Conservation (phyloP, 2,329 filamentous ascomycete species). For the Scleromitrula shiraiana region DNA sequence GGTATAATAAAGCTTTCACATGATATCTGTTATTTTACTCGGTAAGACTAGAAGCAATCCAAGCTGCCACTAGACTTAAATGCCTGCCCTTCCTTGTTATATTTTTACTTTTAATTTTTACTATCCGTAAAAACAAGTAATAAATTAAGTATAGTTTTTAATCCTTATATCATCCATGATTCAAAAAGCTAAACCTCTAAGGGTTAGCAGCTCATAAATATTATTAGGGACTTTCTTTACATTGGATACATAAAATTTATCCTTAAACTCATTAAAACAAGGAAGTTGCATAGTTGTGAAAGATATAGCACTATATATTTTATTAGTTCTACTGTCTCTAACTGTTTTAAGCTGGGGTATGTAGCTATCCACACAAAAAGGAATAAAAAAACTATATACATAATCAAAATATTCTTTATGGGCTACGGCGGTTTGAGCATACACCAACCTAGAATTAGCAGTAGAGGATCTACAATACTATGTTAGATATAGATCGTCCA, state of each 20-base stretch:
- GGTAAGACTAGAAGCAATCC: too few species aligned
- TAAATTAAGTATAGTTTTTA: too few species aligned
- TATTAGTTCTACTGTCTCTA: slow-evolving; percentile 2
- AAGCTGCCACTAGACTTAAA: too few species aligned
- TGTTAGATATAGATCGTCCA: too few species aligned
- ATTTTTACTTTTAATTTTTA: too few species aligned
- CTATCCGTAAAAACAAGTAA: too few species aligned
- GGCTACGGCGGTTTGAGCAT: neutral
- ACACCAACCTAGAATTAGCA: neutral
- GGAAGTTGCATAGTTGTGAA: slow-evolving; percentile 3
- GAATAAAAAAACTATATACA: neutral
- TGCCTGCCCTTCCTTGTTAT: too few species aligned
- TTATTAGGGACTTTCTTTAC: neutral
- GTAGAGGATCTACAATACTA: neutral
- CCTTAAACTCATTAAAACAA: slow-evolving; percentile 1
- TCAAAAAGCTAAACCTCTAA: neutral
- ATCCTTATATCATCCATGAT: neutral
- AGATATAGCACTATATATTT: slow-evolving; percentile 1
- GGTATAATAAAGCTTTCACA: too few species aligned
- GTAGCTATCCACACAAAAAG: neutral
- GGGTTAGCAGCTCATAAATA: neutral
- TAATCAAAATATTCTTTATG: slow-evolving; percentile 2
- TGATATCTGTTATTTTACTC: too few species aligned
- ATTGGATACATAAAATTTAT: neutral
- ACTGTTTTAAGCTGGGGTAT: neutral